Evolutionary conservation across 805 yeast species (phyloP), one percentile per base, ranked within the genome.

Genomic region (Zygotorulaspora sp.): DNA sequence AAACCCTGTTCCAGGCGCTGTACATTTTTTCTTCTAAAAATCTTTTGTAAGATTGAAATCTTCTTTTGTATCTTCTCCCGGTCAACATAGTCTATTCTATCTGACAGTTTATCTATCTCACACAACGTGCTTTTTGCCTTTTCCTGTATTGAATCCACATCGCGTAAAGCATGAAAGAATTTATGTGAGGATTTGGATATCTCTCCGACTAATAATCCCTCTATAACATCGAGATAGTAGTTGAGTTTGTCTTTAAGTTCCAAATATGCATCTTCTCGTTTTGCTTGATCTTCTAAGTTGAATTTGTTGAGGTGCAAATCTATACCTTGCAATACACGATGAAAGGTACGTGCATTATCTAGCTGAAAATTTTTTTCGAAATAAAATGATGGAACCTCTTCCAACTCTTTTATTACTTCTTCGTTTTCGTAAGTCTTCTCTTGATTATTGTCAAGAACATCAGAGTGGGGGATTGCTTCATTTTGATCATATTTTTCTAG

Each of bases 331-430:
- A 83, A 71, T 2, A 89, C 95, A 41, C 74, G 68, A 38, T 79
- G 78, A 58, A 90, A 90, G 1, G 80, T 71, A 40, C 96, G 71
- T 5, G 96, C 96, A 56, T 92, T 87, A 50, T 92, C 97, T 26
- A 92, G 68, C 46, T 85, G 71, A 62, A 92, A 92, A 27, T 78
- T 73, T 6, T 73, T 67, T 17, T 73, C 74, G 45, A 82, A 78
- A 50, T 75, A 92, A 1, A 86, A 75, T 2, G 66, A 60, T 0
- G 98, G 97, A 5, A 92, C 60, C 17, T 52, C 52, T 12, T 53
- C 53, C 3, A 57, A 36, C 12, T 41, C 45, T 28, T 43, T 49
- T 4, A 29, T 36, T 11, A 47, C 48, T 6, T 55, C 60, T 27
- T 54, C 58, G 14, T 45, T 47, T 16, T 21, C 29, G 12, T 14